Conservation (phyloP, 164 flowering plant species). For the Vitis amurensis region DNA sequence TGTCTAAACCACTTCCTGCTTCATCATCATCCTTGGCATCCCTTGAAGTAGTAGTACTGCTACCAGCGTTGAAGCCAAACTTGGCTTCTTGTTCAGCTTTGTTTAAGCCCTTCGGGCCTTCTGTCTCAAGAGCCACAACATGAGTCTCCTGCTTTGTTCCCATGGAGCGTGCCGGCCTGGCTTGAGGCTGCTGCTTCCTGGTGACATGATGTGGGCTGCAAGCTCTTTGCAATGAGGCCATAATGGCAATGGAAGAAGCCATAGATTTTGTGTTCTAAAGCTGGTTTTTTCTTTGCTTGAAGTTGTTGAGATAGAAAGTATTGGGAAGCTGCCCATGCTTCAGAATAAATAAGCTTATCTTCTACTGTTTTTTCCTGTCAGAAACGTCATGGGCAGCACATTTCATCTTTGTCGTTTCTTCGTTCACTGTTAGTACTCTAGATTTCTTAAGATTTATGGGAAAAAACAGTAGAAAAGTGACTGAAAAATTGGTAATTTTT, state of each 20-base stretch:
- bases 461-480: too few relatives aligned
- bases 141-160: conserved; percentile 27
- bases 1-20: conserved; percentile 6
- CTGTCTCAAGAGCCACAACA: conserved; percentile 25
- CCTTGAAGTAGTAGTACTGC: too few relatives aligned
- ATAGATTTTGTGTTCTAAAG: conserved; percentile 7
- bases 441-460: too few relatives aligned
- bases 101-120: conserved; percentile 11
- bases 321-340: conserved; percentile 33
- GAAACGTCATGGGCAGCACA: conserved; percentile 17
- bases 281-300: conserved; percentile 7
- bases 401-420: neutral
- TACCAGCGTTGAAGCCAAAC: neutral
- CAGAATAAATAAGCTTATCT: conserved; percentile 30
- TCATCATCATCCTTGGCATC: neutral
- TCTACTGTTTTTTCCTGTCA: conserved; percentile 17
- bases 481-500: too few relatives aligned
- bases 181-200: conserved; percentile 29
- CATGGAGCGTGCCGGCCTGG: conserved; percentile 17
- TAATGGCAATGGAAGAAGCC: conserved; percentile 49
- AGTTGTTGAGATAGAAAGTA: conserved; percentile 2
- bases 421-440: too few relatives aligned
- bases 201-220: conserved; percentile 36
- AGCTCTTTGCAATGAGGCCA: conserved; percentile 43
- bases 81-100: conserved; percentile 19